Conservation (phyloP, 176 grass and related monocot species). For the Oryza punctata region DNA sequence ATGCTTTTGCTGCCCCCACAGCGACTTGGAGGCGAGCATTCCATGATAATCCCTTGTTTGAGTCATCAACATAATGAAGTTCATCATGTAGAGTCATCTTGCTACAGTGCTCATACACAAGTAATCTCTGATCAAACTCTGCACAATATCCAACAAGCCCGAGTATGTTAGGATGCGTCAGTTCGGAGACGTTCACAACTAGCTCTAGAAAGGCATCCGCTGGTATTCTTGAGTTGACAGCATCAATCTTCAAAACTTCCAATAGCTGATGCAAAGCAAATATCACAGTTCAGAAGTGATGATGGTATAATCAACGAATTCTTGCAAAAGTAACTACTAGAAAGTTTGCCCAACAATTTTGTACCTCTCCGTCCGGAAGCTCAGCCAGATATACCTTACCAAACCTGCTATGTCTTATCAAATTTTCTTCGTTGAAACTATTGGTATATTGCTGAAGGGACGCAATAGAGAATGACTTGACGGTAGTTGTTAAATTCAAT, state of each 20-base stretch:
- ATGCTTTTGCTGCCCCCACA: constrained; percentile 80
- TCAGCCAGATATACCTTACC: constrained; percentile 88
- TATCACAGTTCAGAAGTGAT: constrained; percentile 29
- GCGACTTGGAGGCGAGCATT: constrained; percentile 79
- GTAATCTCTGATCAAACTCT: constrained; percentile 84
- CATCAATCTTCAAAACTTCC: constrained; percentile 93
- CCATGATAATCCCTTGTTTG: constrained; percentile 68
- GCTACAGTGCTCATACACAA: constrained; percentile 84
- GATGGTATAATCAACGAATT: constrained; percentile 28
- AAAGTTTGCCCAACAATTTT: constrained; percentile 21
- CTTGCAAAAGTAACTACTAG: constrained; percentile 4
- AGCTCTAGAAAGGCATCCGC: constrained; percentile 82
- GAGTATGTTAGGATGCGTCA: constrained; percentile 76
- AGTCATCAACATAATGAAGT: constrained; percentile 74
- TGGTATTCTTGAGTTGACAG: constrained; percentile 65
- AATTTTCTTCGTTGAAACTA: constrained; percentile 85
- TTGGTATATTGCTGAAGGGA: constrained; percentile 89
- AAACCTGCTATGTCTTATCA: constrained; percentile 78
- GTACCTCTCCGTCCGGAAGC: constrained; percentile 88
- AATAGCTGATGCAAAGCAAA: constrained; percentile 58
- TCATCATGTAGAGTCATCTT: constrained; percentile 85
- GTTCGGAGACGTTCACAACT: constrained; percentile 74
- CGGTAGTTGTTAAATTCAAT: constrained; percentile 56
- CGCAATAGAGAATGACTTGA: constrained; percentile 78
- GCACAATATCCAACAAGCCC: constrained; percentile 90